Conservation (phyloP, 495 filamentous ascomycete genomes). For the Daldinia grandis region DNA sequence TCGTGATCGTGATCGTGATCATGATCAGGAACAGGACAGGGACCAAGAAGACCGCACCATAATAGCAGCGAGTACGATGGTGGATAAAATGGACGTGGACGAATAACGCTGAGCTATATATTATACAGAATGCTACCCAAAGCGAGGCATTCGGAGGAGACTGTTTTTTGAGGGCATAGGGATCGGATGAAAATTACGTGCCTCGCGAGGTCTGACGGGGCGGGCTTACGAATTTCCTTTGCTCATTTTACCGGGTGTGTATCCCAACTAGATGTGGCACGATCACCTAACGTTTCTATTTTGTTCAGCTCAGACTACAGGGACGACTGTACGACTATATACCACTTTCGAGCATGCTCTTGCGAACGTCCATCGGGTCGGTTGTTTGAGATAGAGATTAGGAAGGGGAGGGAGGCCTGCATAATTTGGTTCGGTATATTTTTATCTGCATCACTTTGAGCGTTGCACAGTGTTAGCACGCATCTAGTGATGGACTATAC, state of each 20-base stretch:
- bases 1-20: conserved; percentile 1
- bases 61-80: conserved; percentile 44
- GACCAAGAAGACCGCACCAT: conserved; percentile 43
- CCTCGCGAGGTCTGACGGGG: conserved; percentile 3
- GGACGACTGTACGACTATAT: conserved; percentile 42
- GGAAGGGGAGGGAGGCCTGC: conserved; percentile 3
- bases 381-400: conserved; percentile 15
- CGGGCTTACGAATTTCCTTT: conserved; percentile 33
- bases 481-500: not conserved
- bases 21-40: conserved; percentile 11
- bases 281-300: conserved; percentile 28
- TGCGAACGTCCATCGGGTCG: conserved; percentile 12
- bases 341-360: conserved; percentile 32
- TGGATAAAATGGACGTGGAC: conserved; percentile 50
- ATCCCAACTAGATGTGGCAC: conserved; percentile 32
- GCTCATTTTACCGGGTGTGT: conserved; percentile 16
- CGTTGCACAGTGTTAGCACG: conserved; percentile 8
- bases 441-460: conserved; percentile 19
- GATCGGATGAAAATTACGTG: conserved; percentile 4
- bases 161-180: not conserved
- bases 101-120: conserved; percentile 29
- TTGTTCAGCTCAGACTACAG: conserved; percentile 29
- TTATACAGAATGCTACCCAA: conserved; percentile 1
- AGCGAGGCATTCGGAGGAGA: conserved; percentile 13
- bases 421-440: conserved; percentile 22